phyloP scores from a whole-genome alignment of 148 eudicot species.

The Heliamphora exappendiculata region DNA sequence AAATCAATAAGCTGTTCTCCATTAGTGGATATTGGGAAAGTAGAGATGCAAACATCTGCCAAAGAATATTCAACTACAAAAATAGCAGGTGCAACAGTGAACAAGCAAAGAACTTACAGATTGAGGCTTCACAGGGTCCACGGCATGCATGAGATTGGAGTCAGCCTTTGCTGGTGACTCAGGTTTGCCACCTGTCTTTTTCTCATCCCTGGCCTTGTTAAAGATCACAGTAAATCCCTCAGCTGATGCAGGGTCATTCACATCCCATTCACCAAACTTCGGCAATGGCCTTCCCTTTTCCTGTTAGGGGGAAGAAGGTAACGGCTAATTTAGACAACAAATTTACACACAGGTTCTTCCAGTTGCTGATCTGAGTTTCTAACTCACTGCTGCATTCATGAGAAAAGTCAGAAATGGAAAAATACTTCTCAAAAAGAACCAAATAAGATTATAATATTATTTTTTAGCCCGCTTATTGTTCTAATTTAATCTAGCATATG shows the following conservation, averaged over 20 bases:
- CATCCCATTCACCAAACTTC: constrained; percentile 95
- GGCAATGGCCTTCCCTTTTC: constrained; percentile 84
- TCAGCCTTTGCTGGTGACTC: constrained; percentile 56
- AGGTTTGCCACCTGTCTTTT: constrained; percentile 72
- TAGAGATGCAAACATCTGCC: background rate
- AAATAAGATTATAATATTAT: too few species aligned
- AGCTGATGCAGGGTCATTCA: constrained; percentile 86
- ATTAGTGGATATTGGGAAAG: background rate
- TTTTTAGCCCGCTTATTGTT: background rate
- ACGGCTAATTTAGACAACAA: background rate
- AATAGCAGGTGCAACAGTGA: background rate
- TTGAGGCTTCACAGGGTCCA: constrained; percentile 50
- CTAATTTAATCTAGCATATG: background rate
- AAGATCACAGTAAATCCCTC: constrained; percentile 90
- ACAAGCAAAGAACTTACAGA: constrained; percentile 41
- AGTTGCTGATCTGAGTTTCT: background rate
- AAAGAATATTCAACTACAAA: background rate
- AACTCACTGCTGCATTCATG: background rate
- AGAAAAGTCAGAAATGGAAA: background rate
- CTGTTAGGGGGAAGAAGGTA: constrained; percentile 21
- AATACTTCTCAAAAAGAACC: background rate
- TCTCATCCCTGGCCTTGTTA: constrained; percentile 87
- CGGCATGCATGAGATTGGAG: constrained; percentile 34
- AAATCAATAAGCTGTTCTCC: background rate
- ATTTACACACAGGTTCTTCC: background rate